phyloP scores from a whole-genome alignment of 768 basidiomycete genomes.

The Hysterangium stoloniferum region DNA sequence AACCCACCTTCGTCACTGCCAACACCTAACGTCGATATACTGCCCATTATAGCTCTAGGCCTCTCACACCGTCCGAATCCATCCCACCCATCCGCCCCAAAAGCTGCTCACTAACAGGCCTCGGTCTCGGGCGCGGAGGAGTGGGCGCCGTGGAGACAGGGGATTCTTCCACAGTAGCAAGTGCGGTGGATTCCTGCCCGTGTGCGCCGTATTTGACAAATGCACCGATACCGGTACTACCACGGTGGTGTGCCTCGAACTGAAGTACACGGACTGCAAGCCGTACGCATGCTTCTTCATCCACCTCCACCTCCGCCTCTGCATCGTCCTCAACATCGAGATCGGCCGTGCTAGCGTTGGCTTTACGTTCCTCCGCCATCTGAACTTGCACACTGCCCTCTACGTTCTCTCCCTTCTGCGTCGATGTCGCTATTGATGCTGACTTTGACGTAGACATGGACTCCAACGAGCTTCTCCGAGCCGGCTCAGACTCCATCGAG shows the following conservation, averaged over 20 bases:
- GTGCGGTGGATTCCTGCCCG: no score
- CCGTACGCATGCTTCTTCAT: slow-evolving; percentile 7
- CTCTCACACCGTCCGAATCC: slow-evolving; percentile 38
- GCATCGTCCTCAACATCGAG: not conserved
- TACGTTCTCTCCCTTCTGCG: no score
- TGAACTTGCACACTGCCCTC: not conserved
- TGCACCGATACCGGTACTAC: no score
- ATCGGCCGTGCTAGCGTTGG: no score
- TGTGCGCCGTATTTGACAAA: no score
- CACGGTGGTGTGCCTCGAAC: no score
- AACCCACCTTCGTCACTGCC: slow-evolving; percentile 34
- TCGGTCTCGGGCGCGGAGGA: slow-evolving; percentile 35
- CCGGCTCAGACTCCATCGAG: slow-evolving; percentile 6
- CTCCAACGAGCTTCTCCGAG: not conserved
- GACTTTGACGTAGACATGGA: slow-evolving; percentile 13
- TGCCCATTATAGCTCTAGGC: not conserved
- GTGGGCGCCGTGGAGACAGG: no score
- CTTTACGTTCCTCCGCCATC: not conserved
- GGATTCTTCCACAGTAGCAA: no score
- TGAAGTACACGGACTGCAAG: not conserved
- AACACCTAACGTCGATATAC: not conserved
- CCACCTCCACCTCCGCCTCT: not conserved
- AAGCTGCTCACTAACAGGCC: slow-evolving; percentile 62
- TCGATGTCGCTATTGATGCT: not conserved
- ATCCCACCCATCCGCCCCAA: slow-evolving; percentile 26